phyloP scores from a whole-genome alignment of 2,329 filamentous ascomycete genomes.

The Colletotrichum australisinense region DNA sequence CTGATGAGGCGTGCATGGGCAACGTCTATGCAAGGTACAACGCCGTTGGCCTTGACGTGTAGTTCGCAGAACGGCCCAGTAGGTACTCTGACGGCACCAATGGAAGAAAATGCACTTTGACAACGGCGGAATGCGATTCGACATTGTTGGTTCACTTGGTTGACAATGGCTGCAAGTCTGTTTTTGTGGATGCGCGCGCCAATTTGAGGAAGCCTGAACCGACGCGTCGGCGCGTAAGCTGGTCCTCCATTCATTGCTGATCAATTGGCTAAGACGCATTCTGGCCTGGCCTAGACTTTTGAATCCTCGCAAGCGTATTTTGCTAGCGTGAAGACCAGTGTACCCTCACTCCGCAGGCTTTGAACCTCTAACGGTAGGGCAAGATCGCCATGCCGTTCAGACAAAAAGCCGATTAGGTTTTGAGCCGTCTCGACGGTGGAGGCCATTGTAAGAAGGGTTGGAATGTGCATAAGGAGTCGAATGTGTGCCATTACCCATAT shows the following conservation, averaged over 20 bases:
- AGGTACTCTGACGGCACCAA: neutral
- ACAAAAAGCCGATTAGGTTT: slow-evolving; percentile 11
- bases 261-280: slow-evolving; percentile 19
- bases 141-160: neutral
- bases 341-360: neutral
- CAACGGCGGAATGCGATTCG: neutral
- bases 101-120: neutral
- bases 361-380: slow-evolving; percentile 15
- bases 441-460: neutral
- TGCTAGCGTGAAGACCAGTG: slow-evolving; percentile 2
- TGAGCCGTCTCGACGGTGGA: slow-evolving; percentile 4
- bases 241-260: slow-evolving; percentile 7
- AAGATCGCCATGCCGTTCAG: slow-evolving; percentile 2
- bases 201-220: slow-evolving; percentile 2
- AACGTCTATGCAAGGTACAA: slow-evolving; percentile 16
- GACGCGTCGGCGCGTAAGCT: slow-evolving; percentile 30
- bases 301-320: neutral
- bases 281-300: slow-evolving; percentile 26
- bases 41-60: neutral
- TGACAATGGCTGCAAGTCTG: neutral
- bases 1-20: slow-evolving; percentile 9
- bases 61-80: neutral
- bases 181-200: slow-evolving; percentile 25
- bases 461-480: neutral
- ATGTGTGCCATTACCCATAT: neutral